Base-by-base conservation (phyloP, 1,139 yeast species). In the Pichia sp. region DNA sequence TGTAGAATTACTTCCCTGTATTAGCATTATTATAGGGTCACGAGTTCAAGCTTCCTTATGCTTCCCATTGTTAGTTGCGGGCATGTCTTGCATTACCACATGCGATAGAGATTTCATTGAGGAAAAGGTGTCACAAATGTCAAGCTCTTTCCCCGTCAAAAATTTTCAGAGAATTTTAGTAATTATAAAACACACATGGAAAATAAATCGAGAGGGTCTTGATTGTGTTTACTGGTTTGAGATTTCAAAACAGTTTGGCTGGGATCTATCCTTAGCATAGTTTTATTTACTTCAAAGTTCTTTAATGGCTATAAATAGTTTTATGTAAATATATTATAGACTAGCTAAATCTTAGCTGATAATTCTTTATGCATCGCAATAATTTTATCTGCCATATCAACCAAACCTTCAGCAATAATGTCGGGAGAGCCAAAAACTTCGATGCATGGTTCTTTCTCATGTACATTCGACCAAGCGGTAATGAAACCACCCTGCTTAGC, bases 41-140 rank as follows among this genome's bases (percentile, higher is more conserved):
- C 70, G 74, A 1, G 76, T 75, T 18, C 78, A 76, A 56, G 73
- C 79, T 7, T 71, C 79, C 2, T 62, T 77, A 12, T 77, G 75
- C 19, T 76, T 78, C 52, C 80, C 82, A 0, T 61, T 75, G 13
- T 73, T 78, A 52, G 74, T 78, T 18, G 73, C 79, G 1, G 81
- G 81, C 2, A 68, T 76, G 13, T 75, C 76, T 55, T 73, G 77
- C 60, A 73, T 74, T 13, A 65, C 73, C 0, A 55, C 60, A 12
- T 58, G 55, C 28, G 78, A 74, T 50, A 66, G 76, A 34, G 57
- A 57, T 4, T 55, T 62, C 3, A 74, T 77, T 74, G 60, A 60
- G 23, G 57, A 60, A 25, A 62, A 76, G 47, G 66, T 75, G 41
- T 71, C 70, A 8, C 62, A 63, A 10, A 55, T 62, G 55, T 49